Evolutionary conservation across 805 yeast genomes (phyloP).

Genomic region (Kodamaea lidongshanica): DNA sequence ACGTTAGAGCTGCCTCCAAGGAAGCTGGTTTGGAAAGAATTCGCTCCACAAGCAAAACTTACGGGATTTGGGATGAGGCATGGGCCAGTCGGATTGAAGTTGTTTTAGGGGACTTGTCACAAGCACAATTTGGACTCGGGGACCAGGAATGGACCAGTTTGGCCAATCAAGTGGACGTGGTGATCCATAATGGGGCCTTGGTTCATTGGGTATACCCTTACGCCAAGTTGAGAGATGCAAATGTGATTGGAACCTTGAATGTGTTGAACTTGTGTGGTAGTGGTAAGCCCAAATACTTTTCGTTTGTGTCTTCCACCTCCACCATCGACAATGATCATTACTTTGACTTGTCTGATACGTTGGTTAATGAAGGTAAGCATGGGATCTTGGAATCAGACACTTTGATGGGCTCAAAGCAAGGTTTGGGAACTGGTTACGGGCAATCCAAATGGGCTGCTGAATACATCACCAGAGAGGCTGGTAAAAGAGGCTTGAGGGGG

Average conservation of each 20-base stretch:
- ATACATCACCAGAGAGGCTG: conserved; percentile 80
- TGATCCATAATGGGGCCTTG: conserved; percentile 94
- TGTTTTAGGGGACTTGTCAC: conserved; percentile 77
- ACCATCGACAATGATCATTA: conserved; percentile 80
- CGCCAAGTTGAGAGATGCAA: conserved; percentile 82
- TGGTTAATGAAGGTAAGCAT: conserved; percentile 53
- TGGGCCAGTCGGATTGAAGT: conserved; percentile 57
- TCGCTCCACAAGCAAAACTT: conserved; percentile 66
- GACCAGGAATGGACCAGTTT: conserved; percentile 53
- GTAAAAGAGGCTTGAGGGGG: conserved; percentile 80
- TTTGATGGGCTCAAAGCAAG: conserved; percentile 71
- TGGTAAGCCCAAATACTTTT: conserved; percentile 80
- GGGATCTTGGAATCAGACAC: conserved; percentile 85
- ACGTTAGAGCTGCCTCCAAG: conserved; percentile 77
- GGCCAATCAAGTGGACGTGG: conserved; percentile 60
- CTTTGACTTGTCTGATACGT: conserved; percentile 67
- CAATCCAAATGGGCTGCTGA: conserved; percentile 98
- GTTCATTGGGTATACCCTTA: conserved; percentile 99
- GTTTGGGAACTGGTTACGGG: conserved; percentile 91
- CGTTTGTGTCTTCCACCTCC: conserved; percentile 95
- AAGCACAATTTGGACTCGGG: conserved; percentile 63
- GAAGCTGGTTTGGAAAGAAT: conserved; percentile 72
- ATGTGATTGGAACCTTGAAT: conserved; percentile 82
- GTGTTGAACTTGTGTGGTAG: conserved; percentile 69
- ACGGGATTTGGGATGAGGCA: conserved; percentile 69